phyloP scores from a whole-genome alignment of 2,329 filamentous ascomycete genomes.

The Nothomitra cinnamomea region DNA sequence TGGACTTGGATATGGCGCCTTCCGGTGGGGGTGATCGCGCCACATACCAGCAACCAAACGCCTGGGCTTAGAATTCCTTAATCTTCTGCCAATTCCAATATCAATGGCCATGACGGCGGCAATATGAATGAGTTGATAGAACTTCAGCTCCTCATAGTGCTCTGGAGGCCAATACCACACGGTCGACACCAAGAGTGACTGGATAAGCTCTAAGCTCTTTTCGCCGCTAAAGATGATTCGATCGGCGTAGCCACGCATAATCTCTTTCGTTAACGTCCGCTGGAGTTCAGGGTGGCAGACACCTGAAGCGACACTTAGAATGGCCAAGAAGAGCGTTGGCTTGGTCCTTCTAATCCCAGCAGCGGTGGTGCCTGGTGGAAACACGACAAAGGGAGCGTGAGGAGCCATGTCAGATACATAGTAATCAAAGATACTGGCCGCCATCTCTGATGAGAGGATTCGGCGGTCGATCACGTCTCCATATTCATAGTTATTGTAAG shows the following conservation, averaged over 20 bases:
- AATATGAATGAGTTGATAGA: slow-evolving; percentile 73
- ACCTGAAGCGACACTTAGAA: slow-evolving; percentile 34
- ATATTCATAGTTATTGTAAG: slow-evolving; percentile 13
- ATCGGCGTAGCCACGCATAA: slow-evolving; percentile 58
- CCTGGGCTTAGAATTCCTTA: slow-evolving; percentile 21
- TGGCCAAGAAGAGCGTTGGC: slow-evolving; percentile 40
- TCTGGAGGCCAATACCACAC: slow-evolving; percentile 78
- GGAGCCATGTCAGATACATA: slow-evolving; percentile 37
- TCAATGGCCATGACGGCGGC: slow-evolving; percentile 71
- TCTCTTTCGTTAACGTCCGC: slow-evolving; percentile 44
- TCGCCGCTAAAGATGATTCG: slow-evolving; percentile 57
- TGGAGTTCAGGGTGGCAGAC: slow-evolving; percentile 36
- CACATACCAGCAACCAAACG: slow-evolving; percentile 20
- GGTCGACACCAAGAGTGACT: slow-evolving; percentile 57
- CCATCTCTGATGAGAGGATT: slow-evolving; percentile 33
- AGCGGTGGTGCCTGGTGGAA: slow-evolving; percentile 35
- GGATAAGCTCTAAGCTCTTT: slow-evolving; percentile 70
- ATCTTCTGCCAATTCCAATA: slow-evolving; percentile 52
- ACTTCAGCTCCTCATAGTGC: slow-evolving; percentile 71
- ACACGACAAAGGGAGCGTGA: slow-evolving; percentile 40
- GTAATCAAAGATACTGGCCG: slow-evolving; percentile 37
- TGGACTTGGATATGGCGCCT: slow-evolving; percentile 24
- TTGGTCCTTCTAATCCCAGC: slow-evolving; percentile 37
- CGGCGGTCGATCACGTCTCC: slow-evolving; percentile 31
- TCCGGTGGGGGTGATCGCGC: slow-evolving; percentile 24